These are phyloP conservation scores for Cephalotrichum gorgonifer DNA, from an alignment of 2,329 filamentous ascomycete genomes.

Conservation along the genomic window DNA sequence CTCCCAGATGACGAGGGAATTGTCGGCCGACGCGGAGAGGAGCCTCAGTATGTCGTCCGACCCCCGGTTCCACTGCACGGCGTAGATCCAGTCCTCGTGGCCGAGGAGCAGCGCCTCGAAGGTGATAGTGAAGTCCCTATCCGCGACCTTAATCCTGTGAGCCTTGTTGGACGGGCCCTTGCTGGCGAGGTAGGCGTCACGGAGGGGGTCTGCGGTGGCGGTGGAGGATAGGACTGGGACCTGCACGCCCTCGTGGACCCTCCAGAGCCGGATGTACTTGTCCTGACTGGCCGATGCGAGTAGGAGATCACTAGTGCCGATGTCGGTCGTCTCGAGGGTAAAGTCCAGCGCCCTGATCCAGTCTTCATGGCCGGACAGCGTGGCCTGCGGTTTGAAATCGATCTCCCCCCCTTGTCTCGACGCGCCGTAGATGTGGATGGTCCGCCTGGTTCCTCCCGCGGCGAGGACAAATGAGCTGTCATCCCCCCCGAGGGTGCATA, in stretches of 20 bases:
- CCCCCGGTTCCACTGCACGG: conserved; percentile 59
- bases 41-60: conserved; percentile 41
- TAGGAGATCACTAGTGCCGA: conserved; percentile 53
- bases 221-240: conserved; percentile 45
- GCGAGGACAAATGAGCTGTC: conserved; percentile 57
- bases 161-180: conserved; percentile 83
- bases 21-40: conserved; percentile 87
- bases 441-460: conserved; percentile 72
- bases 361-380: conserved; percentile 79
- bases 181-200: conserved; percentile 50
- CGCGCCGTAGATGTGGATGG: conserved; percentile 70
- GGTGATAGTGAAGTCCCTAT: conserved; percentile 64
- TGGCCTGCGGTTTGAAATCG: conserved; percentile 63
- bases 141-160: conserved; percentile 57
- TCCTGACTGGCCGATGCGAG: conserved; percentile 94
- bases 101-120: conserved; percentile 91
- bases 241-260: conserved; percentile 61
- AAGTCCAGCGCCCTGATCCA: conserved; percentile 89
- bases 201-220: conserved; percentile 41
- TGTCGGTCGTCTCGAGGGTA: conserved; percentile 44
- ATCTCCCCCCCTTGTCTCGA: conserved; percentile 24
- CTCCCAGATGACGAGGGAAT: conserved; percentile 89
- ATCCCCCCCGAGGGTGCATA: conserved; percentile 47
- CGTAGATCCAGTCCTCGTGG: conserved; percentile 98
- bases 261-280: conserved; percentile 93